phyloP scores from a whole-genome alignment of 768 basidiomycete species.

The Galerina marginata region DNA sequence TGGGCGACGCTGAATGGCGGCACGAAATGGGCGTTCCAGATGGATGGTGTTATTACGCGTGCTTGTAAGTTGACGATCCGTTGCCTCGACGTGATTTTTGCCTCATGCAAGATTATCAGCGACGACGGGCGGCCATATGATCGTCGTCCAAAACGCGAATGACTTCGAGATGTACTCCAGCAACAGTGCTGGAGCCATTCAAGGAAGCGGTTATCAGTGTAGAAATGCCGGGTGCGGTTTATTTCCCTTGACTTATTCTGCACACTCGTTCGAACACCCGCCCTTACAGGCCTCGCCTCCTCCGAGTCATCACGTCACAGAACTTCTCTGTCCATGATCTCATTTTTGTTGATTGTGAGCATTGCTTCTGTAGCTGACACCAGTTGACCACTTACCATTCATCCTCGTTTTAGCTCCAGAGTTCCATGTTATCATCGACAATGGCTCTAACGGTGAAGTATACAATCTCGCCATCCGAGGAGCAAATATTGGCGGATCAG shows the following conservation, averaged over 20 bases:
- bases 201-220: conserved; percentile 4
- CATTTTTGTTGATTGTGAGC: conserved; percentile 3
- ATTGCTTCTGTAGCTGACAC: background rate
- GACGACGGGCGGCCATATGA: conserved; percentile 5
- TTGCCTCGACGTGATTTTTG: background rate
- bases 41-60: conserved; percentile 4
- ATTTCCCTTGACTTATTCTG: background rate
- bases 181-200: conserved; percentile 2
- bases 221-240: background rate
- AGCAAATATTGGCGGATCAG: conserved; percentile 3
- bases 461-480: conserved; percentile 4
- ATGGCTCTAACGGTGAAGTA: background rate
- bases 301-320: background rate
- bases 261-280: background rate
- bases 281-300: background rate
- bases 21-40: conserved; percentile 4
- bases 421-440: conserved; percentile 2
- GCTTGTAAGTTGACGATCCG: background rate
- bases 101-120: background rate
- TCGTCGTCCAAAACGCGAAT: conserved; percentile 2
- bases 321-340: conserved; percentile 2
- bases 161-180: conserved; percentile 7
- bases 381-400: background rate
- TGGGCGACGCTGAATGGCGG: conserved; percentile 2
- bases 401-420: background rate